Conservation (phyloP, 345 rosid genomes). For the Heritiera littoralis region DNA sequence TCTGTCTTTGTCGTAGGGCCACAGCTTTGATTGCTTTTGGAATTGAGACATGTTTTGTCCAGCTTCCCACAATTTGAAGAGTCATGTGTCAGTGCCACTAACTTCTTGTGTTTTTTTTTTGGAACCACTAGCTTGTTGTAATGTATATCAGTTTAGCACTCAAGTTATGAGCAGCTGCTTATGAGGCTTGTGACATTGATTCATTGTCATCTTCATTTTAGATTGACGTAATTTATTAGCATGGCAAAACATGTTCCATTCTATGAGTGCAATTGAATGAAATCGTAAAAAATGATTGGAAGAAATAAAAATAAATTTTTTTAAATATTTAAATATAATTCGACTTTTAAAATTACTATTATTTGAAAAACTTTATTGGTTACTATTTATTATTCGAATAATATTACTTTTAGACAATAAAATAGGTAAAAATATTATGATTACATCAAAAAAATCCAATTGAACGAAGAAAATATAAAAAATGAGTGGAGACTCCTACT, state of each 20-base stretch:
- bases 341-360: no score
- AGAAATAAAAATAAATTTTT: no score
- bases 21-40: background rate
- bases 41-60: conserved; percentile 8
- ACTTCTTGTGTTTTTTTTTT: no score
- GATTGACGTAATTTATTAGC: background rate
- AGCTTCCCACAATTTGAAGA: conserved; percentile 8
- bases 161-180: background rate
- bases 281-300: no score
- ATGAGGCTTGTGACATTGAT: background rate
- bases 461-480: no score
- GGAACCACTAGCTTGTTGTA: background rate
- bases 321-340: no score
- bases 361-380: no score
- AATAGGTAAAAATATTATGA: no score
- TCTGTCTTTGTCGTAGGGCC: background rate
- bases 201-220: background rate
- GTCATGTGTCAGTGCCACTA: background rate
- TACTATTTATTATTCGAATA: no score
- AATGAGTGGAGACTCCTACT: no score
- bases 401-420: no score
- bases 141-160: background rate
- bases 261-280: background rate
- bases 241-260: background rate
- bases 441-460: no score